These are phyloP conservation scores for Aspergillus spinulosporus DNA, from an alignment of 2,329 filamentous ascomycete species.

Conservation along the genomic window DNA sequence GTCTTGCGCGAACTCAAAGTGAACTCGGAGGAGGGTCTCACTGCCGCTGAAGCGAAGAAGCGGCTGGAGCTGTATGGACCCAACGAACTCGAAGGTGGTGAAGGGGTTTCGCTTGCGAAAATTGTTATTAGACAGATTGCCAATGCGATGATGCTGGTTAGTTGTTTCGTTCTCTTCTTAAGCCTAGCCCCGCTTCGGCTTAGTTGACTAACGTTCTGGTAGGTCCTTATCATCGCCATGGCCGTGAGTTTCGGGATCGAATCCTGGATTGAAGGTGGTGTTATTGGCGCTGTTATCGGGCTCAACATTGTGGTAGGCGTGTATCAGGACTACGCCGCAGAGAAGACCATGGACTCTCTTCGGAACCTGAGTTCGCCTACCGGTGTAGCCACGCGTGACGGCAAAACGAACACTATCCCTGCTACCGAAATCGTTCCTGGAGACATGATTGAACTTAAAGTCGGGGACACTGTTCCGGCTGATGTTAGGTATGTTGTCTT, in stretches of 20 bases:
- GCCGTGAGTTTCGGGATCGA: conserved; percentile 59
- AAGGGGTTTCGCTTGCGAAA: conserved; percentile 68
- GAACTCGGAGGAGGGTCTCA: conserved; percentile 60
- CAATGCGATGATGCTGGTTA: conserved; percentile 68
- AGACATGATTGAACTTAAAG: conserved; percentile 58
- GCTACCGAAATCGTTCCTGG: conserved; percentile 63
- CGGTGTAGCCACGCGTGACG: conserved; percentile 59
- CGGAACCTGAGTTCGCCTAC: conserved; percentile 59
- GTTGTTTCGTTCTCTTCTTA: conserved; percentile 14
- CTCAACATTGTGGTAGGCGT: conserved; percentile 62
- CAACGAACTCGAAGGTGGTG: conserved; percentile 66
- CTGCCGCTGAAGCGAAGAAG: conserved; percentile 53
- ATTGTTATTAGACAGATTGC: conserved; percentile 67
- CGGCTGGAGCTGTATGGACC: conserved; percentile 59
- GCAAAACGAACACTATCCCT: conserved; percentile 55
- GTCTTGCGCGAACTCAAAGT: conserved; percentile 58
- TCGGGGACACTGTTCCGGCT: conserved; percentile 63
- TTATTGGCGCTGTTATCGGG: conserved; percentile 59
- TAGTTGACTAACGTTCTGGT: conserved; percentile 8
- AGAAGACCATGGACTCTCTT: conserved; percentile 63
- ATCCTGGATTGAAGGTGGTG: conserved; percentile 61
- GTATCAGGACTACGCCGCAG: conserved; percentile 61
- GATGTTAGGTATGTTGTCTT: conserved; percentile 54
- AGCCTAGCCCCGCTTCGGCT: not conserved
- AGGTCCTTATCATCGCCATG: conserved; percentile 78